A percentile compares a stretch with the other conserved stretches of the same genome.
These are phyloP conservation scores for Lactarius tabidus DNA, from an alignment of 768 basidiomycete species.

Conservation along the genomic window DNA sequence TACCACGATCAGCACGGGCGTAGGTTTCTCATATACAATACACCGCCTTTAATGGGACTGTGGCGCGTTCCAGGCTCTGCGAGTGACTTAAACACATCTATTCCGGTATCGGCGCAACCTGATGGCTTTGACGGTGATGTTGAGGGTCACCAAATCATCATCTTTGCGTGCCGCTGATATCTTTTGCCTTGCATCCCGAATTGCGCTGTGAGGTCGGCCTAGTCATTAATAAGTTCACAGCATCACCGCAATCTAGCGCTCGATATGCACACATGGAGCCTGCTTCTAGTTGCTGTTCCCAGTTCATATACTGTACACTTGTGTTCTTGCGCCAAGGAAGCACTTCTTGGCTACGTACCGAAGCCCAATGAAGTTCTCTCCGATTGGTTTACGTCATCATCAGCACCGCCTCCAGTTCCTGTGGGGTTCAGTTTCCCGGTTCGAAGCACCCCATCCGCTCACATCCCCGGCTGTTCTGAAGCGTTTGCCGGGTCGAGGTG, in stretches of 20 bases:
- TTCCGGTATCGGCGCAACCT: neutral
- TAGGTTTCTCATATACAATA: neutral
- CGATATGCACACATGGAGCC: neutral
- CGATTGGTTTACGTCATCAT: neutral
- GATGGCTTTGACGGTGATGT: neutral
- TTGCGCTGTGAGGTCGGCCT: neutral
- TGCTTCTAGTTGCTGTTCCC: neutral
- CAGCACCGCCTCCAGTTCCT: neutral
- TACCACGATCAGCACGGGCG: neutral
- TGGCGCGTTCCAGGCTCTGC: neutral
- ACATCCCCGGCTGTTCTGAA: neutral
- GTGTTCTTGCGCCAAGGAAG: neutral
- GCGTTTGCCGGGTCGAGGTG: neutral
- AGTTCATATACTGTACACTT: neutral
- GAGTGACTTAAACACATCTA: neutral
- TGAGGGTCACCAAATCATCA: neutral
- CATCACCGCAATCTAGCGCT: neutral
- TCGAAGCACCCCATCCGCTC: neutral
- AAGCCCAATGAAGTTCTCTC: neutral
- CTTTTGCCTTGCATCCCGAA: neutral
- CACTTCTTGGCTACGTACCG: neutral
- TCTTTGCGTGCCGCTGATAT: neutral
- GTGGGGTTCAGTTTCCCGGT: neutral
- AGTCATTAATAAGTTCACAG: neutral
- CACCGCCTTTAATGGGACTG: neutral